phyloP scores from a whole-genome alignment of 129 eudicot species.

The carrot (Daucus carota) region DNA sequence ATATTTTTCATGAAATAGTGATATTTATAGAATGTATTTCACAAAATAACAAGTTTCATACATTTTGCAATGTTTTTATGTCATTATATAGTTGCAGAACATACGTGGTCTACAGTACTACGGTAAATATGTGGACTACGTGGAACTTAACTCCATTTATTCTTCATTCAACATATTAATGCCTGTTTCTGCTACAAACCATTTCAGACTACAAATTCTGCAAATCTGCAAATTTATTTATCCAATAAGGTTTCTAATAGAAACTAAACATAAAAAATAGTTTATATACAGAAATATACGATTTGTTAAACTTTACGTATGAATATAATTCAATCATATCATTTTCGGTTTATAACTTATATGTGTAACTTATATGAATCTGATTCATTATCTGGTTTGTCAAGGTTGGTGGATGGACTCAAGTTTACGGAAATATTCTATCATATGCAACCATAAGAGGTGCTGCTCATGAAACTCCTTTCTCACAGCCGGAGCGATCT shows the following conservation, averaged over 20 bases:
- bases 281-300: not conserved
- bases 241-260: not conserved
- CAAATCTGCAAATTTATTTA: not conserved
- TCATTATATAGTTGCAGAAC: too few relatives aligned
- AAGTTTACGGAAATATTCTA: constrained; percentile 21
- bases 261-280: not conserved
- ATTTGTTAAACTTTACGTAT: not conserved
- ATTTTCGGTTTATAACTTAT: not conserved
- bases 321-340: not conserved
- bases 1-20: too few relatives aligned
- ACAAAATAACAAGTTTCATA: too few relatives aligned
- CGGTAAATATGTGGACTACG: too few relatives aligned
- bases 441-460: constrained; percentile 23
- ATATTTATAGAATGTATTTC: too few relatives aligned
- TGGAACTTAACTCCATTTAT: too few relatives aligned
- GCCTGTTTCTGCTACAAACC: not conserved
- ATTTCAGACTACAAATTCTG: not conserved
- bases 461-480: constrained; percentile 23
- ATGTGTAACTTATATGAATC: not conserved
- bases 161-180: not conserved
- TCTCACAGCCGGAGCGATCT: constrained; percentile 25
- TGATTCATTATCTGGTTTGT: not conserved
- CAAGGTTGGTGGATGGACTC: constrained; percentile 58
- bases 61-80: too few relatives aligned
- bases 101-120: too few relatives aligned